Evolutionary conservation across 176 grass and related monocot genomes (phyloP), one percentile per base, ranked within the genome.

Genomic region (Phoenix dactylifera): DNA sequence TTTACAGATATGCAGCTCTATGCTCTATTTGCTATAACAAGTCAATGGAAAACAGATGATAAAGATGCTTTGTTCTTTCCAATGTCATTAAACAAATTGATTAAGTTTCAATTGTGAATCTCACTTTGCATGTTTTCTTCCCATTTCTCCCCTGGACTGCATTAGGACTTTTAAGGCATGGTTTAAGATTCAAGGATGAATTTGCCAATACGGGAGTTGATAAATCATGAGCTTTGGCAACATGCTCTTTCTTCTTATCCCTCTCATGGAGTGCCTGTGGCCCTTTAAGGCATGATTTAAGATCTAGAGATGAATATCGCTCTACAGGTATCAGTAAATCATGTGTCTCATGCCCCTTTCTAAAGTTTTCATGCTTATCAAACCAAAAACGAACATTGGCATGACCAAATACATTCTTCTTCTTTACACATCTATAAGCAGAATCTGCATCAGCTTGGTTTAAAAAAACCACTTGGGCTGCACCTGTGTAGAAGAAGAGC

Each of bases 401-500:
- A 49, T 50, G 10, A 58, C 32, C 32, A 70, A 70, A 70, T 70
- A 59, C n/a, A 12, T 17, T 50, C 20, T 59, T 70, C 22, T n/a
- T 49, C 32, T 58, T 50, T 17, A 70, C 32, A 26, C 49, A 59
- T 59, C 54, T 70, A 70, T 70, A 70, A 49, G 67, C 67, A 59
- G 54, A 28, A 58, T 19, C 30, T 16, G 67, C 67, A 70, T 59
- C 35, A 18, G 53, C 6, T 15, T 70, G 28, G 32, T 50, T 14
- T 24, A 70, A 16, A 39, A 70, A 70, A 58, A 57, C 67, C 67
- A 70, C 67, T 39, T 59, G 29, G 3, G 67, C 67, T 12, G 28
- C 67, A 59, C 67, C 67, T n/a, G 54, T 70, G 55, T 70, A 70
- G 32, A 70, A 70, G 54, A 50, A 70, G 30, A 70, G 52, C 32